phyloP scores from a whole-genome alignment of 129 eudicot species.

The Arctium lappa region DNA sequence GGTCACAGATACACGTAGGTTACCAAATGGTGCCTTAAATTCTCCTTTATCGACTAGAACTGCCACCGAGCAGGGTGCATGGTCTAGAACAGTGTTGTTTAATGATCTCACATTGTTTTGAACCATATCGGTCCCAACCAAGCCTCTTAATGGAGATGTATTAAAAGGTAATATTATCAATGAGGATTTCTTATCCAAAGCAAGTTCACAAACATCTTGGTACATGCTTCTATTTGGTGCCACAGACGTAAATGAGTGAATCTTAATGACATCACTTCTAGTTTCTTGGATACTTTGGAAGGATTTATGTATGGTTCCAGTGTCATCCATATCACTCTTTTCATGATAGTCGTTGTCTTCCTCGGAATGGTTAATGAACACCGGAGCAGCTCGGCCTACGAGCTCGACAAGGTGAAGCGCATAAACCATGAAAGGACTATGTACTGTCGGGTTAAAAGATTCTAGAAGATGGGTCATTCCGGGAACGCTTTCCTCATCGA shows the following conservation, averaged over 20 bases:
- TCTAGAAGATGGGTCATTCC: constrained; percentile 56
- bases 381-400: constrained; percentile 69
- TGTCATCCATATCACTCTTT: constrained; percentile 15
- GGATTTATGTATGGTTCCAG: constrained; percentile 51
- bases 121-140: constrained; percentile 20
- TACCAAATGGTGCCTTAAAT: not conserved
- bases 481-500: constrained; percentile 53
- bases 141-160: constrained; percentile 4
- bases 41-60: constrained; percentile 50
- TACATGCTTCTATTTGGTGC: constrained; percentile 76
- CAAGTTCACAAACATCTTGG: constrained; percentile 89
- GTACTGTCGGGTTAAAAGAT: constrained; percentile 50
- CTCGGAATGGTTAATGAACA: constrained; percentile 63
- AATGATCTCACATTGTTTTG: constrained; percentile 37
- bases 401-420: constrained; percentile 74
- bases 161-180: constrained; percentile 54
- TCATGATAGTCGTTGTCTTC: constrained; percentile 13
- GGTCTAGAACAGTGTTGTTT: constrained; percentile 38
- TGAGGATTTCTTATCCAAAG: constrained; percentile 50
- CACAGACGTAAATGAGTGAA: constrained; percentile 54
- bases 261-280: constrained; percentile 33
- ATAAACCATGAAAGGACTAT: constrained; percentile 53
- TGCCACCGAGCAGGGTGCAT: constrained; percentile 91
- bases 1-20: not conserved
- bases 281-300: constrained; percentile 45